Evolutionary conservation across 805 yeast species (phyloP).

Genomic region (Starmerella cellae): DNA sequence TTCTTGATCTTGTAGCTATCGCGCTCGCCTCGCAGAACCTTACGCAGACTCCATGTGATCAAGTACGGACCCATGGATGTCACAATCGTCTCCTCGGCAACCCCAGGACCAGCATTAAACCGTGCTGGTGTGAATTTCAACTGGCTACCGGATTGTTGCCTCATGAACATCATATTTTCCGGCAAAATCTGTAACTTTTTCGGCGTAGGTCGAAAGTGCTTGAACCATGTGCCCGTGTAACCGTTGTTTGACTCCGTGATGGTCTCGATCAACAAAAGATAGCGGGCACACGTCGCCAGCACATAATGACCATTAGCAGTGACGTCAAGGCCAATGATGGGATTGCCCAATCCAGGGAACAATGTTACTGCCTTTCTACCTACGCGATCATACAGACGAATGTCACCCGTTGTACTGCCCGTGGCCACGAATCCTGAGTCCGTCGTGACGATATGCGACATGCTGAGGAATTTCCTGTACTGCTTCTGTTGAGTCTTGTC

Average conservation of each 20-base stretch:
- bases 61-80: constrained; percentile 75
- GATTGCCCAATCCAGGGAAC: constrained; percentile 73
- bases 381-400: constrained; percentile 55
- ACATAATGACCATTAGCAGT: constrained; percentile 74
- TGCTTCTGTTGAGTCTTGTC: constrained; percentile 37
- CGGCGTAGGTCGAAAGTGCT: constrained; percentile 55
- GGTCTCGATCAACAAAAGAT: constrained; percentile 57
- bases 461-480: constrained; percentile 41
- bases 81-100: constrained; percentile 57
- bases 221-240: constrained; percentile 49
- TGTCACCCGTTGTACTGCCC: constrained; percentile 62
- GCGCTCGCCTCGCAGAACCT: constrained; percentile 40
- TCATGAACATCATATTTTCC: constrained; percentile 56
- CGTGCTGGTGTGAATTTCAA: constrained; percentile 57
- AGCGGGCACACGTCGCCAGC: constrained; percentile 64
- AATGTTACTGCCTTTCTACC: constrained; percentile 68
- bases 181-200: constrained; percentile 54
- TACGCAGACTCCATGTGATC: constrained; percentile 61
- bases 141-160: constrained; percentile 35
- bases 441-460: constrained; percentile 56
- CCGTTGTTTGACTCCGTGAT: constrained; percentile 55
- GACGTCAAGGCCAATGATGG: constrained; percentile 50
- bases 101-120: constrained; percentile 57
- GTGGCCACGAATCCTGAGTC: constrained; percentile 63
- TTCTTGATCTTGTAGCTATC: constrained; percentile 52